A percentile compares a stretch with the other conserved stretches of the same genome.
These are phyloP conservation scores for Debaryomyces fabryi DNA, from an alignment of 1,139 yeast genomes.

Conservation along the genomic window DNA sequence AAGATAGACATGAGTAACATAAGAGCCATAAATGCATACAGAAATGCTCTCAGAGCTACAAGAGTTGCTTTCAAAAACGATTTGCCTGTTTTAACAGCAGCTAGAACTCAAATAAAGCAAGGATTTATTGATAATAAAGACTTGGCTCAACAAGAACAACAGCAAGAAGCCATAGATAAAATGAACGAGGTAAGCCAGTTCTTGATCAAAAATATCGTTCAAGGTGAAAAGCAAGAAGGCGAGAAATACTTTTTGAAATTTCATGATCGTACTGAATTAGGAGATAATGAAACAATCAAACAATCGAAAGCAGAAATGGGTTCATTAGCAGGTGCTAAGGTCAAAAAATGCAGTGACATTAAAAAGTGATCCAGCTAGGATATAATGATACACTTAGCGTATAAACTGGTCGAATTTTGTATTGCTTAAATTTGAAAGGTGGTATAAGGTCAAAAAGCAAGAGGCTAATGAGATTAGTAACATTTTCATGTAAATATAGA, in stretches of 20 bases:
- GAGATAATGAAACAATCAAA: slow-evolving; percentile 72
- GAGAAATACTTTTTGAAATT: slow-evolving; percentile 61
- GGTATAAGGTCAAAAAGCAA: not conserved
- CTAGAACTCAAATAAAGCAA: slow-evolving; percentile 64
- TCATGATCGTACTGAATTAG: slow-evolving; percentile 82
- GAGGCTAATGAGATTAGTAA: not conserved
- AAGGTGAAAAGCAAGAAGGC: slow-evolving; percentile 61
- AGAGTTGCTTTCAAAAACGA: slow-evolving; percentile 67
- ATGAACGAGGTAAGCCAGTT: slow-evolving; percentile 71
- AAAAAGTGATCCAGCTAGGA: slow-evolving; percentile 6
- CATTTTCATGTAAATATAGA: slow-evolving; percentile 1
- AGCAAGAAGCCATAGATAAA: slow-evolving; percentile 56
- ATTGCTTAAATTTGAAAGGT: not conserved
- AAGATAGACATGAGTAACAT: slow-evolving; percentile 6
- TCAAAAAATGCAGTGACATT: slow-evolving; percentile 23
- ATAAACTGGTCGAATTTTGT: not conserved
- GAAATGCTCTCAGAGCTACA: slow-evolving; percentile 73
- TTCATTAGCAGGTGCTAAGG: slow-evolving; percentile 45
- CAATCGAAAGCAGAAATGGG: slow-evolving; percentile 41
- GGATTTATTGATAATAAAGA: slow-evolving; percentile 50
- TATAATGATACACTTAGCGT: not conserved
- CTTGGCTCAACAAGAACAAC: slow-evolving; percentile 37
- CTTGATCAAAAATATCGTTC: slow-evolving; percentile 76
- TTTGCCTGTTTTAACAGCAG: slow-evolving; percentile 53
- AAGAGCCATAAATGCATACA: slow-evolving; percentile 57